Evolutionary conservation across 202 grass and related monocot genomes (phyloP), one percentile per base, ranked within the genome.

Genomic region (Panicum virgatum): DNA sequence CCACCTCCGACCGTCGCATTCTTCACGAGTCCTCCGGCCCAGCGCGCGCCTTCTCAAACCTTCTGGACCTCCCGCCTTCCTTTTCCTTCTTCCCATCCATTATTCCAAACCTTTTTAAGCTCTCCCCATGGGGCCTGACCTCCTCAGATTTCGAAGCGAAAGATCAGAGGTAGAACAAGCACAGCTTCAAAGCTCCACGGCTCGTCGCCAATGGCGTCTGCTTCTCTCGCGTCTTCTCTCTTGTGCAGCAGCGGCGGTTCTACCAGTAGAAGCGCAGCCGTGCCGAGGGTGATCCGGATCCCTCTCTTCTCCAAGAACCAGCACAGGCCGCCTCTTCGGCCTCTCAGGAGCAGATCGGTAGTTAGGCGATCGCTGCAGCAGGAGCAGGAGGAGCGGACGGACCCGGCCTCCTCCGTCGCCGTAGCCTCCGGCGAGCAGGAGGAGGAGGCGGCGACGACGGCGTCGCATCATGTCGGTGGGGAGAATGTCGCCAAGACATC

Each of bases 351-450:
- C 3, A 25, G 40, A 16, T 37, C 13, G 32, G 22, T 75, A 9
- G 34, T 70, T 6, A 78, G 84, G 78, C 91, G 85, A 80, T 91
- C 92, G 22, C 5, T 84, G 54, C 78, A 64, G 40, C 78, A 64
- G 45, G 78, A 91, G 60, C 78, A 94, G 27, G 81, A 85, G 74
- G 51, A 85, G 13, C 78, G 64, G 62, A 11, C 63, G 1, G 64
- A 63, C 52, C 26, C 27, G 14, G 2, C 13, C 4, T 80, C 89
- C 38, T 73, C 91, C 51, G 59, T 73, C 25, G 59, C 85, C 64
- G 72, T 92, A 2, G 84, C 79, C 61, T 62, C 94, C 16, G 62
- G 59, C 16, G 85, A 88, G 50, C 66, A 26, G 47, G 18, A 54
- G 47, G 63, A 77, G 56, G 69, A 54, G 25, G 29, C 26, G 62